These are phyloP conservation scores for Fusarium sulawesiense DNA, from an alignment of 2,329 filamentous ascomycete species.

Conservation along the genomic window DNA sequence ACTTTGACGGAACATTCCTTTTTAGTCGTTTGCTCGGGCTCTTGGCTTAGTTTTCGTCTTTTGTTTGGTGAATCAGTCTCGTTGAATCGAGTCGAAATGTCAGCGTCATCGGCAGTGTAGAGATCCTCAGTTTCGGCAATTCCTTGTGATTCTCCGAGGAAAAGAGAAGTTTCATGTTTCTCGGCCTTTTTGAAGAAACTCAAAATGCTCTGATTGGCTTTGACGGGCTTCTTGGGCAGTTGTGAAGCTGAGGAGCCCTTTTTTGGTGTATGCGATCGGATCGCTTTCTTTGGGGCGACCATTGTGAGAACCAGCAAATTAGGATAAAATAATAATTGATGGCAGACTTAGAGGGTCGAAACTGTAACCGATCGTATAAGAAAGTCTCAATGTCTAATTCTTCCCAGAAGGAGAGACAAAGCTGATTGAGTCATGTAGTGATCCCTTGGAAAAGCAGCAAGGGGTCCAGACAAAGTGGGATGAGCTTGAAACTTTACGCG, in stretches of 20 bases:
- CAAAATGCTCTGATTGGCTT: conserved; percentile 73
- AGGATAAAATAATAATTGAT: background rate
- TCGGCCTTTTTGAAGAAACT: conserved; percentile 80
- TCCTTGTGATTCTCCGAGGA: conserved; percentile 54
- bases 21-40: conserved; percentile 15
- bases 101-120: conserved; percentile 46
- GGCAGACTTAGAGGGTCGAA: background rate
- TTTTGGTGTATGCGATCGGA: conserved; percentile 49
- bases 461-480: conserved; percentile 27
- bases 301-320: conserved; percentile 39
- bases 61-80: conserved; percentile 51
- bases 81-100: conserved; percentile 48
- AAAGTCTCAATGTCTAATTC: background rate
- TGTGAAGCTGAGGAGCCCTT: conserved; percentile 44
- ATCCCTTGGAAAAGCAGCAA: background rate
- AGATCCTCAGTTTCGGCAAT: conserved; percentile 43
- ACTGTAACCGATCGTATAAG: background rate
- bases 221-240: conserved; percentile 51
- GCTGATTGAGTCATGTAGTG: background rate
- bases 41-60: conserved; percentile 47
- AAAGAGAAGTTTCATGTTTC: conserved; percentile 68
- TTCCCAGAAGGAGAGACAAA: background rate
- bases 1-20: conserved; percentile 7
- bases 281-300: conserved; percentile 51
- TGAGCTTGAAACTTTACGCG: conserved; percentile 37